These are phyloP conservation scores for Trypanosomatidae sp. DNA, from an alignment of 208 protist genomes.

Conservation along the genomic window DNA sequence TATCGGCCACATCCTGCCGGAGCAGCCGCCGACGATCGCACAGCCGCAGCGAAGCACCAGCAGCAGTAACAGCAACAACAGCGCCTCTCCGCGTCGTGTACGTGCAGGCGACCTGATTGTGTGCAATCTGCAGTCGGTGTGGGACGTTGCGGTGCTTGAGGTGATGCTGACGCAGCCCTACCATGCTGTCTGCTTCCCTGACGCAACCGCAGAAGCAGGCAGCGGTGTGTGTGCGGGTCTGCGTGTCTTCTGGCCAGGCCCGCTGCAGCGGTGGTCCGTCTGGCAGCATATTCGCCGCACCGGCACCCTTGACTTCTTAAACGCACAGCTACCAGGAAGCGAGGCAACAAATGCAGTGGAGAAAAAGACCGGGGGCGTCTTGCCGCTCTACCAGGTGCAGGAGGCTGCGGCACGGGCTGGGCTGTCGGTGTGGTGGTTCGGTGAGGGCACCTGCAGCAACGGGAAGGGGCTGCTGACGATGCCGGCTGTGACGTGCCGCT, in stretches of 20 bases:
- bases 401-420: slow-evolving; percentile 26
- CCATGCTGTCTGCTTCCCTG: slow-evolving; percentile 19
- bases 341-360: background rate
- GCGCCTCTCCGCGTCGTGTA: background rate
- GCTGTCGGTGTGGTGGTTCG: slow-evolving; percentile 61
- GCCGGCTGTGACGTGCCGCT: slow-evolving; percentile 6
- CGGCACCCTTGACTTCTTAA: slow-evolving; percentile 29
- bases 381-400: slow-evolving; percentile 34
- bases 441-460: slow-evolving; percentile 74
- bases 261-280: slow-evolving; percentile 68
- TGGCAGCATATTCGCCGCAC: slow-evolving; percentile 55
- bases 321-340: slow-evolving; percentile 16
- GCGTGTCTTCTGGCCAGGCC: slow-evolving; percentile 51
- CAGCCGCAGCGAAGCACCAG: background rate
- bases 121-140: slow-evolving; percentile 69
- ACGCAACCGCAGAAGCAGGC: slow-evolving; percentile 1
- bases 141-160: slow-evolving; percentile 68
- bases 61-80: background rate
- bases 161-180: slow-evolving; percentile 42
- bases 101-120: slow-evolving; percentile 61
- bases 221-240: slow-evolving; percentile 7
- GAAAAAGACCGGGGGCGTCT: slow-evolving; percentile 13
- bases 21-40: slow-evolving; percentile 3
- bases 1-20: slow-evolving; percentile 46
- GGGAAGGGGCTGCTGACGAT: slow-evolving; percentile 63